Conservation (phyloP, 768 basidiomycete genomes). For the Dentipellis fragilis region DNA sequence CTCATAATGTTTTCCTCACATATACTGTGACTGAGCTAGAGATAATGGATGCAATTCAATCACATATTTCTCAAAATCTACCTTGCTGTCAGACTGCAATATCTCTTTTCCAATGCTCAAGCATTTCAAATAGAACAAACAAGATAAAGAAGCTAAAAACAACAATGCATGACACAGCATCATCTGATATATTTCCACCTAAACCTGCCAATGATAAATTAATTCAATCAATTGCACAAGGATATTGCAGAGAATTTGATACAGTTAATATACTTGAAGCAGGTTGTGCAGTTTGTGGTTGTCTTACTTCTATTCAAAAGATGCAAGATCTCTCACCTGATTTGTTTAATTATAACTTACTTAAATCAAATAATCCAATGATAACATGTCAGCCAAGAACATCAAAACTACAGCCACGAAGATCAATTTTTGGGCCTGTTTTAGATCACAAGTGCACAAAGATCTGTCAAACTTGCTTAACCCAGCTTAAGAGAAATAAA, state of each 20-base stretch:
- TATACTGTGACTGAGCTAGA: no score
- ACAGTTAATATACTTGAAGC: not conserved
- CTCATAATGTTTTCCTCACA: no score
- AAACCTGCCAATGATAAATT: not conserved
- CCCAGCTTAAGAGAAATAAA: constrained; percentile 1
- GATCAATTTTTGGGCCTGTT: not conserved
- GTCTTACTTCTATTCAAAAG: not conserved
- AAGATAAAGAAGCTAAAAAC: not conserved
- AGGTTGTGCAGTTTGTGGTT: not conserved
- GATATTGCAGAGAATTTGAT: not conserved
- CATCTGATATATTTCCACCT: not conserved
- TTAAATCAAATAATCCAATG: not conserved
- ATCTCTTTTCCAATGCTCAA: no score
- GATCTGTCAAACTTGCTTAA: not conserved
- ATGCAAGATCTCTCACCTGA: not conserved
- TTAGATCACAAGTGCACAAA: not conserved
- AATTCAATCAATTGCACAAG: not conserved
- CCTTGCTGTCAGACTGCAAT: no score
- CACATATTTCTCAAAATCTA: no score
- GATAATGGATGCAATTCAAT: no score
- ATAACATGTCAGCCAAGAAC: not conserved
- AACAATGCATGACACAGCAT: no score
- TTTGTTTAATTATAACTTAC: not conserved
- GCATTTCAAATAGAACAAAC: not conserved
- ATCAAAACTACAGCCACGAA: not conserved